A percentile compares a stretch with the other conserved stretches of the same genome.
phyloP scores from a whole-genome alignment of 2,329 filamentous ascomycete species.

The Fusarium sp. region DNA sequence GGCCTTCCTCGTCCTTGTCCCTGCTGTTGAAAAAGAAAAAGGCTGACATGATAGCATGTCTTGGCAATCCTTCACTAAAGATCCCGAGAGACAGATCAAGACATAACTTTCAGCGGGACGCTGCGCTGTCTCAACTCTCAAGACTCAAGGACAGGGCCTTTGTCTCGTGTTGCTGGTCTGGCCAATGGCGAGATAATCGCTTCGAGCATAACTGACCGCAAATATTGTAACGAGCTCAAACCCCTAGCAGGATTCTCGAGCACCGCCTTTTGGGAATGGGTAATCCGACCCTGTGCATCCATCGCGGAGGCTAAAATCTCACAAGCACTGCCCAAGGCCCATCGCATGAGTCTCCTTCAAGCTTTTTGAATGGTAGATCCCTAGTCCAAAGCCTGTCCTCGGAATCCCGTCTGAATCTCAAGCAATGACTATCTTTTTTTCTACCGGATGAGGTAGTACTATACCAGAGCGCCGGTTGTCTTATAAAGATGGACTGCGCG shows the following conservation, averaged over 20 bases:
- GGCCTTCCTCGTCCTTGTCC: background rate
- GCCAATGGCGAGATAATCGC: slow-evolving; percentile 4
- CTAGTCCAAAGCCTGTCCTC: slow-evolving; percentile 1
- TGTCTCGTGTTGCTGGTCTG: background rate
- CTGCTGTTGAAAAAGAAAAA: background rate
- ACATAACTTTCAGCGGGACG: background rate
- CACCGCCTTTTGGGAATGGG: slow-evolving; percentile 15
- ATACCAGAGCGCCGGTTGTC: background rate
- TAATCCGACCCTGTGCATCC: slow-evolving; percentile 4
- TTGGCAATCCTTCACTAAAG: background rate
- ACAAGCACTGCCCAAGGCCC: slow-evolving; percentile 31
- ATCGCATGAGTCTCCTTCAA: slow-evolving; percentile 18
- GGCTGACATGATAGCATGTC: slow-evolving; percentile 12
- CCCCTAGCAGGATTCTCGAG: slow-evolving; percentile 1
- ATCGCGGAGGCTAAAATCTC: slow-evolving; percentile 32
- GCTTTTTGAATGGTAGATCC: slow-evolving; percentile 21
- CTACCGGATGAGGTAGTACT: background rate
- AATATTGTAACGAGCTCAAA: background rate
- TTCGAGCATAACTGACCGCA: background rate
- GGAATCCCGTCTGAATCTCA: slow-evolving; percentile 5
- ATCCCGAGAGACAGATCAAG: background rate
- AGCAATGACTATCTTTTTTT: background rate
- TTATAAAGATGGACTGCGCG: slow-evolving; percentile 25
- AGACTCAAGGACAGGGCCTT: background rate
- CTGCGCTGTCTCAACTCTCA: background rate